Base-by-base conservation (phyloP, 257 asterid species). In the Parsonsia alboflavescens region DNA sequence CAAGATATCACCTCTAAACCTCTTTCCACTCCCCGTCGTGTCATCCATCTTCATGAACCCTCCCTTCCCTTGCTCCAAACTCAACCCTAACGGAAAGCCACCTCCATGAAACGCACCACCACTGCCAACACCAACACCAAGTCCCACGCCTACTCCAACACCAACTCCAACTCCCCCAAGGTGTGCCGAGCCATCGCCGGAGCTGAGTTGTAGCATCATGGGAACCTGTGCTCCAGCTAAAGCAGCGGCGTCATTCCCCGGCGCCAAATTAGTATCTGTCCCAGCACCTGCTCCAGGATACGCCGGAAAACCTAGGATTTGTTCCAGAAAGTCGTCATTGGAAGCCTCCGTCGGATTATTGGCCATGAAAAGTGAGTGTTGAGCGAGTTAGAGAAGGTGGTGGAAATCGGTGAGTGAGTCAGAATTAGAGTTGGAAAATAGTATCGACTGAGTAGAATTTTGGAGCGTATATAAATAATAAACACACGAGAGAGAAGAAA, bases 251-350 rank as follows among this genome's bases (percentile, higher is more conserved):
- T 75, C 83, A 66, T 76, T 80, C 54, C 84, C 84, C 62, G 67
- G 56, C 21, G 78, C 86, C 58, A 89, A 79, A 81, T 85, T 86
- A 26, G 86, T 54, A 1, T 88, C 89, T 21, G 80, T 78, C n/a
- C 83, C 88, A 0, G 83, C 65, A 0, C 78, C 80, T 1, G 73
- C 75, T 22, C 75, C 82, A 62, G 81, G 86, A 62, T 90, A 93
- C 72, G 86, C 73, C 41, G 89, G 98, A 74, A 86, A 95, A 70
- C 97, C 92, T 30, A 95, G 74, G 72, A 95, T 84, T 80, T 92
- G 97, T 73, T 95, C 99, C 45, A 95, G 80, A 83, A 95, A 95
- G 77, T 95, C 99, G 80, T 95, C 99, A 45, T 97, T 85, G 0
- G 97, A 78, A 45, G 88, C 73, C 50, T 92, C 98, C 16, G 88